phyloP scores from a whole-genome alignment of 331 rosid species.

The Rhamnella rubrinervis region DNA sequence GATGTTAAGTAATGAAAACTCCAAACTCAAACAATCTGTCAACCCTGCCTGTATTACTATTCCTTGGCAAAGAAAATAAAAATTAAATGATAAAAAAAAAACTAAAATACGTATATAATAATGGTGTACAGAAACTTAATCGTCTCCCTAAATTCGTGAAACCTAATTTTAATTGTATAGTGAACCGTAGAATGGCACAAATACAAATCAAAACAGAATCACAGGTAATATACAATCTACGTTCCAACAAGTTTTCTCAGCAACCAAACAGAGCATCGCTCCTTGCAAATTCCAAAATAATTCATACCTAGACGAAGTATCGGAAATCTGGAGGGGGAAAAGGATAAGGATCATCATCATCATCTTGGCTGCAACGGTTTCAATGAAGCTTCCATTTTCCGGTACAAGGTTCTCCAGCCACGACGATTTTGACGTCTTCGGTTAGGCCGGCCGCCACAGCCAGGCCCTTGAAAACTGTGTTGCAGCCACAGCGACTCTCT shows the following conservation, averaged over 20 bases:
- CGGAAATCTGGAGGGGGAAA: conserved; percentile 82
- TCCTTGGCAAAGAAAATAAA: not conserved
- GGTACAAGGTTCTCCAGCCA: conserved; percentile 84
- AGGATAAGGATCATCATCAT: conserved; percentile 81
- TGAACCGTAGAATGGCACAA: not conserved
- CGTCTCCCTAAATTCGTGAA: not conserved
- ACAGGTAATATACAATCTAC: not conserved
- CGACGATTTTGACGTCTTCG: conserved; percentile 74
- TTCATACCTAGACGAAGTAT: conserved; percentile 82
- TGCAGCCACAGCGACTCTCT: too few relatives aligned
- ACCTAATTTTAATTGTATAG: not conserved
- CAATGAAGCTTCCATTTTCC: conserved; percentile 89
- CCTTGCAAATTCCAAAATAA: not conserved
- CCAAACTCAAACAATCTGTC: too few relatives aligned
- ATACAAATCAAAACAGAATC: not conserved
- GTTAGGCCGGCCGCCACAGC: conserved; percentile 34
- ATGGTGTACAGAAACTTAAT: too few relatives aligned
- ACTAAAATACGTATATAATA: too few relatives aligned
- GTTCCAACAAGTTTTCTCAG: not conserved
- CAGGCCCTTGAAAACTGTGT: too few relatives aligned
- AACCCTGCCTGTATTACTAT: too few relatives aligned
- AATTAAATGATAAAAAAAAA: too few relatives aligned
- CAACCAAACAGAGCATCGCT: not conserved
- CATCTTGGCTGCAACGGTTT: conserved; percentile 78
- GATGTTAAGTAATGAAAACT: not conserved